Base-by-base conservation (phyloP, 768 basidiomycete species). In the Sutorius australiensis region DNA sequence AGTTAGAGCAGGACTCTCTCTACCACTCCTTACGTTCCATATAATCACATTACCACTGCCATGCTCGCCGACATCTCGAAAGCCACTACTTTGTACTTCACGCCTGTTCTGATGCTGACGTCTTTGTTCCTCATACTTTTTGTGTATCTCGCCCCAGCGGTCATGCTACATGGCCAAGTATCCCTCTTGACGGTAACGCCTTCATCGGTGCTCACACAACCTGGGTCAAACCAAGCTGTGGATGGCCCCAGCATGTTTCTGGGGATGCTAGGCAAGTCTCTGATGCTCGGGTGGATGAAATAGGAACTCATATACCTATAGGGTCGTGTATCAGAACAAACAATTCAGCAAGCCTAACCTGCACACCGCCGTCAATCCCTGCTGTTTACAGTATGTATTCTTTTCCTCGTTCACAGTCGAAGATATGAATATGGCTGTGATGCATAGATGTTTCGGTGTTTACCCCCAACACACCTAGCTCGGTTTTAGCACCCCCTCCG, bases 21-120 rank as follows among this genome's bases (percentile, higher is more conserved):
- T 19, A 53, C 50, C 37, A 45, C 17, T 49, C 38, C 40, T 52
- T 54, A 0, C 37, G 3, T 2, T 16, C 42, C 42, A 34, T 41
- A 51, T 33, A 54, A 45, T 33, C 17, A 51, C 39, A 9, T 41
- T 28, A 17, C 28, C 19, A 30, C 28, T 12, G 46, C 33, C 43
- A 92, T 90, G 89, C 82, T 91, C 62, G 73, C 82, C 55, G 79
- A 80, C 58, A 75, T 89, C 38, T 84, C 87, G 13, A 89, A 83
- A 75, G 78, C 80, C 50, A 73, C 81, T 58, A 83, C 79, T 48
- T 73, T 87, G 48, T 89, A 84, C 63, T 75, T 91, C 47, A 77
- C 87, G 2, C 86, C 87, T 21, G 21, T 87, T 5, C 71, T 91
- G 45, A 77, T 81, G 55, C 71, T 90, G 39, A 81, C 87, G 5